phyloP scores from a whole-genome alignment of 768 basidiomycete genomes.

The Termitomyces sp. region DNA sequence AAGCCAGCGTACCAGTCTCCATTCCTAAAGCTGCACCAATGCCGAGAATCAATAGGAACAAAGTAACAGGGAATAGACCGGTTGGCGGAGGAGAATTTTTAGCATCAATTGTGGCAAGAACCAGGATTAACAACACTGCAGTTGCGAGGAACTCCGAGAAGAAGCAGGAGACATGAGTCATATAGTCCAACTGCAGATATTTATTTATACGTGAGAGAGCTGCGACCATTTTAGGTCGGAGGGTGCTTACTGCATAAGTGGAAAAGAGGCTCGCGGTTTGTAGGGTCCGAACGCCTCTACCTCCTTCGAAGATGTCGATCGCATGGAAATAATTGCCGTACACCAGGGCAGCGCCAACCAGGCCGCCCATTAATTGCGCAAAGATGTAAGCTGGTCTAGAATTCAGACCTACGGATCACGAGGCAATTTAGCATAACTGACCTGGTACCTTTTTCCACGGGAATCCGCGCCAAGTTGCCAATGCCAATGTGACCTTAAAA shows the following conservation, averaged over 20 bases:
- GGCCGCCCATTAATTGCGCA: constrained; percentile 57
- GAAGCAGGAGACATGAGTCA: constrained; percentile 34
- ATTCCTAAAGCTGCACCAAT: constrained; percentile 56
- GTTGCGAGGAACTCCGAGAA: constrained; percentile 56
- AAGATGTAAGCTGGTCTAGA: constrained; percentile 38
- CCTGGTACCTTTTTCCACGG: constrained; percentile 67
- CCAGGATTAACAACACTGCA: constrained; percentile 48
- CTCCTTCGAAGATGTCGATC: constrained; percentile 59
- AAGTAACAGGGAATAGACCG: constrained; percentile 47
- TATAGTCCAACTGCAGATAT: constrained; percentile 17
- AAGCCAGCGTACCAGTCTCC: constrained; percentile 40
- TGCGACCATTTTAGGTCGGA: background rate
- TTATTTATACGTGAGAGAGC: background rate
- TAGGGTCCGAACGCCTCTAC: constrained; percentile 44
- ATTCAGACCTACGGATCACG: background rate
- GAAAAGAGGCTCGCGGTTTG: constrained; percentile 51
- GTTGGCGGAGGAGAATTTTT: constrained; percentile 41
- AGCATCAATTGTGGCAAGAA: constrained; percentile 50
- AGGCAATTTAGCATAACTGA: constrained; percentile 8
- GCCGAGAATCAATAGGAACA: constrained; percentile 56
- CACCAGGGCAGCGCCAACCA: constrained; percentile 52
- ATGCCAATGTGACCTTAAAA: constrained; percentile 50
- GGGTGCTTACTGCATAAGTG: constrained; percentile 49
- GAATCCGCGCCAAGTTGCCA: constrained; percentile 61
- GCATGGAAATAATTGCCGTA: constrained; percentile 69